Evolutionary conservation across 139 green algal species (phyloP), one percentile per base, ranked within the genome.

Genomic region (Chlamydomonas applanata): DNA sequence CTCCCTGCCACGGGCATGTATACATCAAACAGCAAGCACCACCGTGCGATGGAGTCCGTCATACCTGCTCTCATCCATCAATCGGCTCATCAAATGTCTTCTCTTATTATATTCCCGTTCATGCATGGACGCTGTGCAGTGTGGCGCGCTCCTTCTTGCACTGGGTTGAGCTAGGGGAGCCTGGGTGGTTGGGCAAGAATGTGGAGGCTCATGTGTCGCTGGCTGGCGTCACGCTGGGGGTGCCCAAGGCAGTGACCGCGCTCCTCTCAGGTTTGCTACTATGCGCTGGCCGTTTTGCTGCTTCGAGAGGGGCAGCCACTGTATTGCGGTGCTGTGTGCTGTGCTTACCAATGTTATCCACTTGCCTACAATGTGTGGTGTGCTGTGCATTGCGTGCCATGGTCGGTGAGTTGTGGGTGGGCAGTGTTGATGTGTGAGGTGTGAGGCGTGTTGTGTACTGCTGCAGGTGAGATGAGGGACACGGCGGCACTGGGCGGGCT

Each of bases 141-240:
- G 67, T 73, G 11, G 67, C 67, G 33, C 74, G 84, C 61, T 56
- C 77, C 25, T 91, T 91, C 74, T 33, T 91, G 65, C 4, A 52
- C 46, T 91, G 86, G 85, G 80, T 82, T 17, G 79, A 87, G 1
- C 45, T 46, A 4, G 44, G 63, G 25, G 33, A 85, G 7, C 67
- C 77, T 2, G 81, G 88, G 7, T 97, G 92, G 92, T 77, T 89
- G 46, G 84, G 90, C n/a, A 57, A 78, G 32, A 84, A 95, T 69
- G 63, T 97, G n/a, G 66, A 84, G 2, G 73, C 81, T 0, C 76
- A 88, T 30, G 72, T 91, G 53, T 92, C 93, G 69, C 86, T 95
- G 34, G 92, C 82, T 3, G 89, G 88, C 0, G 85, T 90, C 16
- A 61, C 75, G 4, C 83, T 97, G 71, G 91, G 92, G 0, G 82